phyloP scores from a whole-genome alignment of 202 grass and related monocot genomes.

The Schoenoplectus triqueter region DNA sequence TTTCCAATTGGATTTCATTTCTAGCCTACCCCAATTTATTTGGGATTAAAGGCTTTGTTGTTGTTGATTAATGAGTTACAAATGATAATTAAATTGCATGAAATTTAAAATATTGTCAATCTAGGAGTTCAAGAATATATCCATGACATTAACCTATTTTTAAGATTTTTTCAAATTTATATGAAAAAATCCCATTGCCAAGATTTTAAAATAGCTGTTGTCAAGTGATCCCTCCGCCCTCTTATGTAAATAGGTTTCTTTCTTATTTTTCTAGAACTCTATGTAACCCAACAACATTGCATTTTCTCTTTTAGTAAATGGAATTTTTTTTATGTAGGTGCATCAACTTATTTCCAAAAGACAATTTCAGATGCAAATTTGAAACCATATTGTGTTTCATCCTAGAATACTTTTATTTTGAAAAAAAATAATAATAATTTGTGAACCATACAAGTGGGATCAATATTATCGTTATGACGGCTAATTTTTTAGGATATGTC shows the following conservation, averaged over 20 bases:
- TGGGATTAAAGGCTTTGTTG: no score
- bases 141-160: no score
- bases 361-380: background rate
- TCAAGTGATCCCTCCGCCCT: no score
- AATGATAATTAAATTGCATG: no score
- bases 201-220: no score
- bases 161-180: no score
- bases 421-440: background rate
- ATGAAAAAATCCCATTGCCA: no score
- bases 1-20: no score
- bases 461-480: background rate
- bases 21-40: no score
- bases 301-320: slow-evolving; percentile 4
- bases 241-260: background rate
- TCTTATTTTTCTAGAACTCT: background rate
- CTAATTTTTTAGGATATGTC: background rate
- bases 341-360: background rate
- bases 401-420: background rate
- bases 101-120: no score
- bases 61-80: no score
- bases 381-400: background rate
- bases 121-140: no score
- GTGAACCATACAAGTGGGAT: background rate
- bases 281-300: background rate
- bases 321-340: background rate